Conservation (phyloP, 495 filamentous ascomycete genomes). For the Haplographium delicatum region DNA sequence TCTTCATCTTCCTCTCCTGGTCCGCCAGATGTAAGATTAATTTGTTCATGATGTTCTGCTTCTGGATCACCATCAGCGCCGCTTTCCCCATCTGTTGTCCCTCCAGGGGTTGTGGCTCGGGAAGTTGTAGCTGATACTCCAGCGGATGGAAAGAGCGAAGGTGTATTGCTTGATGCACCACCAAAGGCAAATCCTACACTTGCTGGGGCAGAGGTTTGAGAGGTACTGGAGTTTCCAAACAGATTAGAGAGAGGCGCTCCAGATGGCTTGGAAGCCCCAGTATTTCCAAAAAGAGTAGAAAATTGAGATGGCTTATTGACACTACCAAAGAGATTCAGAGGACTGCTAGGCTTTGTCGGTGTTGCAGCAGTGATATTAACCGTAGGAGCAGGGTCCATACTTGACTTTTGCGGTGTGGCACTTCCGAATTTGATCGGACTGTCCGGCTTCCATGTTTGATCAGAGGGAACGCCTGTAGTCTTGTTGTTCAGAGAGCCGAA, state of each 20-base stretch:
- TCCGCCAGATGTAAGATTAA: conserved; percentile 56
- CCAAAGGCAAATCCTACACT: conserved; percentile 30
- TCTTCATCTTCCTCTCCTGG: conserved; percentile 70
- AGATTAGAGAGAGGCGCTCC: conserved; percentile 20
- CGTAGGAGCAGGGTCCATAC: conserved; percentile 22
- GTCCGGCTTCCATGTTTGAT: conserved; percentile 48
- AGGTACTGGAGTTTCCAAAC: conserved; percentile 7
- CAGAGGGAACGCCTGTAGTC: conserved; percentile 13
- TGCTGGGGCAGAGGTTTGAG: conserved; percentile 10
- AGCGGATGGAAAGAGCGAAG: conserved; percentile 33
- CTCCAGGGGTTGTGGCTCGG: conserved; percentile 44
- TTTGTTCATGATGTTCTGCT: conserved; percentile 41
- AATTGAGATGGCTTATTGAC: conserved; percentile 2
- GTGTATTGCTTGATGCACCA: conserved; percentile 30
- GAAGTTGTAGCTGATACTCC: conserved; percentile 36
- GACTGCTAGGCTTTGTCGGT: conserved; percentile 25
- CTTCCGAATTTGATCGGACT: conserved; percentile 44
- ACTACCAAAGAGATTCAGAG: conserved; percentile 9
- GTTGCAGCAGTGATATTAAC: conserved; percentile 32
- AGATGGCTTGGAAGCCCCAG: not conserved
- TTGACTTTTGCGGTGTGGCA: conserved; percentile 2
- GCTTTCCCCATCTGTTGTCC: conserved; percentile 34
- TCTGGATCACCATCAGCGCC: conserved; percentile 24
- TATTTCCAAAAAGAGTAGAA: conserved; percentile 15
- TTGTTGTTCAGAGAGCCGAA: conserved; percentile 29